These are phyloP conservation scores for Tetracladium setigerum DNA, from an alignment of 495 filamentous ascomycete species.

Conservation along the genomic window DNA sequence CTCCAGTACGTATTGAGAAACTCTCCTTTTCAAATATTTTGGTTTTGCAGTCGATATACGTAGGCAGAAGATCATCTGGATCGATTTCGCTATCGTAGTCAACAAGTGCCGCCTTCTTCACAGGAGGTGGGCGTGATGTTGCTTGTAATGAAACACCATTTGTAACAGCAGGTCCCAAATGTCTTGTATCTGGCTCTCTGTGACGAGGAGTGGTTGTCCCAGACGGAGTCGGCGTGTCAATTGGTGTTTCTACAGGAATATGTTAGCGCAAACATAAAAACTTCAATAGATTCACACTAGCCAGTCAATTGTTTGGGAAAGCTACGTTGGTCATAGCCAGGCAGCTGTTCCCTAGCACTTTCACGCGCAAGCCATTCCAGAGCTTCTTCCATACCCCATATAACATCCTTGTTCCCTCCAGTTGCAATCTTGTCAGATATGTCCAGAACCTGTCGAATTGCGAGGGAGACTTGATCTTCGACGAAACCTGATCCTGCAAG, in stretches of 20 bases:
- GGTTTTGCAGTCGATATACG: slow-evolving; percentile 63
- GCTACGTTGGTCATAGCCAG: slow-evolving; percentile 48
- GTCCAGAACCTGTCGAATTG: slow-evolving; percentile 55
- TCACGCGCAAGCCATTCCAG: slow-evolving; percentile 79
- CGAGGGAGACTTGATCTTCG: slow-evolving; percentile 50
- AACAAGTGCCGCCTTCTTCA: slow-evolving; percentile 27
- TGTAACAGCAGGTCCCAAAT: slow-evolving; percentile 16
- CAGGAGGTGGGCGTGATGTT: slow-evolving; percentile 22
- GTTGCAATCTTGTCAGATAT: slow-evolving; percentile 42
- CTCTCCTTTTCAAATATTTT: slow-evolving; percentile 45
- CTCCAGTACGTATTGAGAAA: background rate
- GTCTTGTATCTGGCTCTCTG: slow-evolving; percentile 24
- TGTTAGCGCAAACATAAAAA: background rate
- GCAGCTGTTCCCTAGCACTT: slow-evolving; percentile 58
- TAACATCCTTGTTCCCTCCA: slow-evolving; percentile 47
- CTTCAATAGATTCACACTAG: background rate
- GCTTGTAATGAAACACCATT: slow-evolving; percentile 20
- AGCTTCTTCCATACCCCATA: slow-evolving; percentile 83
- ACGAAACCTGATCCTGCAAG: slow-evolving; percentile 63
- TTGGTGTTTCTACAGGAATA: slow-evolving; percentile 30
- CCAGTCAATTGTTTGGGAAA: slow-evolving; percentile 14
- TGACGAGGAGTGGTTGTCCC: slow-evolving; percentile 39
- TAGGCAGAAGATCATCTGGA: slow-evolving; percentile 67
- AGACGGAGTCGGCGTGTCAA: slow-evolving; percentile 37
- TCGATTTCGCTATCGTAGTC: slow-evolving; percentile 51